phyloP scores from a whole-genome alignment of 208 protist genomes.

The Angomonas ambiguus region DNA sequence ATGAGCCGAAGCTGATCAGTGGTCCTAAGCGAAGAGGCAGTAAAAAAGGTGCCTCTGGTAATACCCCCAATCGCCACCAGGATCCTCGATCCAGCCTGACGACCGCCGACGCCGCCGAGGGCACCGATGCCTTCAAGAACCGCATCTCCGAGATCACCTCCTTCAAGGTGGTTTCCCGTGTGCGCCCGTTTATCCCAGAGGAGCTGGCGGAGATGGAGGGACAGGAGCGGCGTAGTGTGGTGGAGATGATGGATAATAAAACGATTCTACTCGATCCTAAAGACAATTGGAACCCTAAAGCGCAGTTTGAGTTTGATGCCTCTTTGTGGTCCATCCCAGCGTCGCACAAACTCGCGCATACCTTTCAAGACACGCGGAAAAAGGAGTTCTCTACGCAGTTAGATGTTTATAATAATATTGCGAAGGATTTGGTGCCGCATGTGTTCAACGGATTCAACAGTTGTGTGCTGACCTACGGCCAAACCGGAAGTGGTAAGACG shows the following conservation, averaged over 20 bases:
- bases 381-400: slow-evolving; percentile 77
- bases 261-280: slow-evolving; percentile 86
- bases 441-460: slow-evolving; percentile 91
- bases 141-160: slow-evolving; percentile 83
- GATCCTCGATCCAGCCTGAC: slow-evolving; percentile 26
- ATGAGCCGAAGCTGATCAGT: slow-evolving; percentile 64
- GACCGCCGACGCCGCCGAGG: slow-evolving; percentile 48
- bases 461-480: slow-evolving; percentile 91
- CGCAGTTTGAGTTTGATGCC: slow-evolving; percentile 88
- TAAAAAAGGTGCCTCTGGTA: background rate
- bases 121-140: slow-evolving; percentile 68
- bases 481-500: slow-evolving; percentile 91
- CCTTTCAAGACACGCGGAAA: slow-evolving; percentile 72
- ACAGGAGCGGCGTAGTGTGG: slow-evolving; percentile 76
- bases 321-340: slow-evolving; percentile 89
- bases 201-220: slow-evolving; percentile 86
- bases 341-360: slow-evolving; percentile 76
- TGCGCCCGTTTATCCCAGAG: slow-evolving; percentile 85
- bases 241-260: slow-evolving; percentile 87
- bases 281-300: slow-evolving; percentile 79
- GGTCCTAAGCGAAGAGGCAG: slow-evolving; percentile 13
- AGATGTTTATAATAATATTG: slow-evolving; percentile 90
- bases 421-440: slow-evolving; percentile 88
- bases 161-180: slow-evolving; percentile 79
- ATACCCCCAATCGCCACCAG: slow-evolving; percentile 11